Conservation (phyloP, 1,284 basidiomycete species). For the Melampsora larici-populina region DNA sequence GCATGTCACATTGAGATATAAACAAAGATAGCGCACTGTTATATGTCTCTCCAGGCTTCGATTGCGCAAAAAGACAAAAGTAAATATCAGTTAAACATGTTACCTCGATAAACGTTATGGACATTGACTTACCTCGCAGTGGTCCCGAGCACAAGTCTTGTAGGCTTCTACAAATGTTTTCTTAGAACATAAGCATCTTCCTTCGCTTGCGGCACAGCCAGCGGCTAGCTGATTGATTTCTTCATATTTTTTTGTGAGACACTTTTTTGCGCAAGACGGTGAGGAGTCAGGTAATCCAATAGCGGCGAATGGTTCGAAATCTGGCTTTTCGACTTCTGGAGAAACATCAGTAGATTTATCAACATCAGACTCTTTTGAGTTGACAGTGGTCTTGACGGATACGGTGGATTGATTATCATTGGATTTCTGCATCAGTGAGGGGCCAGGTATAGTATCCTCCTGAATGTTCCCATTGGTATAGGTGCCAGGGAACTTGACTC, state of each 20-base stretch:
- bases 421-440: neutral
- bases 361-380: neutral
- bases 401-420: neutral
- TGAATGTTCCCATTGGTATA: slow-evolving; percentile 26
- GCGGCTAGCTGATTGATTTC: neutral
- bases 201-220: neutral
- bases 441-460: slow-evolving; percentile 2
- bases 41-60: neutral
- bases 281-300: neutral
- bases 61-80: neutral
- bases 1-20: neutral
- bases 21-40: neutral
- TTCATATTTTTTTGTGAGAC: neutral
- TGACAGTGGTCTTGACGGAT: neutral
- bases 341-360: neutral
- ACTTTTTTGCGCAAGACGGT: neutral
- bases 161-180: slow-evolving; percentile 6
- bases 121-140: neutral
- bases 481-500: slow-evolving; percentile 8
- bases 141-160: neutral
- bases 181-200: neutral
- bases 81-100: too few relatives aligned
- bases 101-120: neutral
- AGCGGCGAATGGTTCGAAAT: neutral
- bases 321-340: neutral